Evolutionary conservation across 75 land plant genomes (phyloP).

Genomic region (Picea sitchensis): DNA sequence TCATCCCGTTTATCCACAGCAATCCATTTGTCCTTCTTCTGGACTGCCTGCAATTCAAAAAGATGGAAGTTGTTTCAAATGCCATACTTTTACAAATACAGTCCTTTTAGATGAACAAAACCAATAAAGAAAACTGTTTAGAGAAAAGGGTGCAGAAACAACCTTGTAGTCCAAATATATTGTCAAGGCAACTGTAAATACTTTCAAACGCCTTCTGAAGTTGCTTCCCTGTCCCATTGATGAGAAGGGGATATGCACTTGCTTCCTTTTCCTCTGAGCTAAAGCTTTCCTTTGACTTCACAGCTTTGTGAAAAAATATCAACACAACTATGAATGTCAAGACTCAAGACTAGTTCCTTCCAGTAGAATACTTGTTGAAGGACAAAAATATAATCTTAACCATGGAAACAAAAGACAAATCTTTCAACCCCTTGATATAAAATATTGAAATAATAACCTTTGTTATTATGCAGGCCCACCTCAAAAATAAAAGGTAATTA

Average conservation of each 20-base stretch:
- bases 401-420: neutral
- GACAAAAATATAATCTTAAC: neutral
- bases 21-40: constrained; percentile 69
- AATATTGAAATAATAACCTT: neutral
- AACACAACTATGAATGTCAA: neutral
- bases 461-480: neutral
- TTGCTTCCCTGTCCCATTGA: constrained; percentile 82
- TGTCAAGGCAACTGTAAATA: constrained; percentile 67
- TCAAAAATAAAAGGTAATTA: neutral
- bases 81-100: neutral
- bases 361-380: neutral
- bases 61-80: neutral
- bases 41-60: constrained; percentile 43
- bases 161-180: constrained; percentile 92
- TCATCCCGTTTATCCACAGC: constrained; percentile 26
- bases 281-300: constrained; percentile 7
- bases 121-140: neutral
- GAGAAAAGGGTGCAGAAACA: neutral
- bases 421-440: neutral
- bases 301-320: neutral
- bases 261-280: neutral
- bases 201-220: constrained; percentile 60
- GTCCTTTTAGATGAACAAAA: neutral
- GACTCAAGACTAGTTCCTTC: neutral
- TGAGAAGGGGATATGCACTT: neutral